Conservation (phyloP, 2,329 filamentous ascomycete genomes). For the Phialophora macrospora region DNA sequence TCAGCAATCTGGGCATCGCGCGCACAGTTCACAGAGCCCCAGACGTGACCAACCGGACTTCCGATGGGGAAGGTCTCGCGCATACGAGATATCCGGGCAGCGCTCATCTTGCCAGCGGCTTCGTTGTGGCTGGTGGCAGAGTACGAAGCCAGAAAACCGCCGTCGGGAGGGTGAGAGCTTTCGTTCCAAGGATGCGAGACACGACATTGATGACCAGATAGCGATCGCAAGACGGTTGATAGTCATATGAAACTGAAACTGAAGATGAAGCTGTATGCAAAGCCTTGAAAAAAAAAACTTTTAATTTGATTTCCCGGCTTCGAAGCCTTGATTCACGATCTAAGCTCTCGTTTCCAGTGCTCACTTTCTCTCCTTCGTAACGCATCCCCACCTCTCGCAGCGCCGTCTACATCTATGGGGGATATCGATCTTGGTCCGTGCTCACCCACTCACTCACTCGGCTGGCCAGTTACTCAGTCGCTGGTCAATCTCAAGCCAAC, state of each 20-base stretch:
- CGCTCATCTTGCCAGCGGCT: background rate
- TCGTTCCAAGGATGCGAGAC: background rate
- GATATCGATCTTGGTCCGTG: background rate
- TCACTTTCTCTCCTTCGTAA: background rate
- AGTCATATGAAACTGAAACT: background rate
- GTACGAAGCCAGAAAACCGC: background rate
- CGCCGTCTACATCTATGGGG: background rate
- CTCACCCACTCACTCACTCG: background rate
- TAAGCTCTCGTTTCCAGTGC: background rate
- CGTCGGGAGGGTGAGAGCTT: background rate
- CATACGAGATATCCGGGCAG: background rate
- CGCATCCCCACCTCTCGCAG: background rate
- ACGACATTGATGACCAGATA: background rate
- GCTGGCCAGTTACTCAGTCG: background rate
- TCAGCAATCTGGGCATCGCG: background rate
- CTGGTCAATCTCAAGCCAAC: constrained; percentile 16
- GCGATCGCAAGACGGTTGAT: background rate
- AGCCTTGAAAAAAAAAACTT: background rate
- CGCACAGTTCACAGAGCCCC: background rate
- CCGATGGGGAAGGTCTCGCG: background rate
- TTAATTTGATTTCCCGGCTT: background rate
- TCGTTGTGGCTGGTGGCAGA: background rate
- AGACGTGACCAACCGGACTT: background rate
- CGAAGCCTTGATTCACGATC: background rate
- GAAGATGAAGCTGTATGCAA: background rate